These are phyloP conservation scores for Bryoglossum gracile DNA, from an alignment of 495 filamentous ascomycete genomes.

Conservation along the genomic window DNA sequence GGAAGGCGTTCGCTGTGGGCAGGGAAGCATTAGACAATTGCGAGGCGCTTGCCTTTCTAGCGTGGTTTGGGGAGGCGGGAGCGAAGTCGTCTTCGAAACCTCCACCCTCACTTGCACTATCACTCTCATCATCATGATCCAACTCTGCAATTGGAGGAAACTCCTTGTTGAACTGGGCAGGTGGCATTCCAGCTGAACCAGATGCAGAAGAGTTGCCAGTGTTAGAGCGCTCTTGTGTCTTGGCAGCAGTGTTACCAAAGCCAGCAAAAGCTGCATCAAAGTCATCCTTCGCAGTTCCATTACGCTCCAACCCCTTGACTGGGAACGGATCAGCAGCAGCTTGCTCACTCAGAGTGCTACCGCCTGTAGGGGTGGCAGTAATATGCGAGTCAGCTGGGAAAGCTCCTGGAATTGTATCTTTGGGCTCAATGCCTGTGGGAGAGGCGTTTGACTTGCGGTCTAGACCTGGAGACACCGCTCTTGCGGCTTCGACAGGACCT, in stretches of 20 bases:
- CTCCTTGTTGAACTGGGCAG: conserved; percentile 52
- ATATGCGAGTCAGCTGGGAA: conserved; percentile 47
- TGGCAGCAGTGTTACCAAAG: conserved; percentile 25
- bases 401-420: conserved; percentile 44
- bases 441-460: conserved; percentile 24
- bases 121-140: conserved; percentile 69
- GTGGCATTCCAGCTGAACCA: conserved; percentile 24
- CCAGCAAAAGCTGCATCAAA: conserved; percentile 57
- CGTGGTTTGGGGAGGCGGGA: conserved; percentile 54
- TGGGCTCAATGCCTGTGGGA: conserved; percentile 25
- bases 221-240: conserved; percentile 31
- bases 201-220: conserved; percentile 30
- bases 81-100: conserved; percentile 94
- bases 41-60: conserved; percentile 19
- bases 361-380: conserved; percentile 38
- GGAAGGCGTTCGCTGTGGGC: conserved; percentile 7
- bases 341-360: conserved; percentile 33
- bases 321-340: conserved; percentile 23
- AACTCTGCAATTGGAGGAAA: conserved; percentile 92
- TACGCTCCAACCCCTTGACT: conserved; percentile 25
- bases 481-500: conserved; percentile 18
- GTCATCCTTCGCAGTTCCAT: conserved; percentile 53
- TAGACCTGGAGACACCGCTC: conserved; percentile 26
- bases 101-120: conserved; percentile 66
- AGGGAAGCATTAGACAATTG: conserved; percentile 8